Percentiles rank a stretch among this genome's conserved stretches.
These are phyloP conservation scores for Rhododendron kiyosumense DNA, from an alignment of 148 eudicot species.

Conservation along the genomic window DNA sequence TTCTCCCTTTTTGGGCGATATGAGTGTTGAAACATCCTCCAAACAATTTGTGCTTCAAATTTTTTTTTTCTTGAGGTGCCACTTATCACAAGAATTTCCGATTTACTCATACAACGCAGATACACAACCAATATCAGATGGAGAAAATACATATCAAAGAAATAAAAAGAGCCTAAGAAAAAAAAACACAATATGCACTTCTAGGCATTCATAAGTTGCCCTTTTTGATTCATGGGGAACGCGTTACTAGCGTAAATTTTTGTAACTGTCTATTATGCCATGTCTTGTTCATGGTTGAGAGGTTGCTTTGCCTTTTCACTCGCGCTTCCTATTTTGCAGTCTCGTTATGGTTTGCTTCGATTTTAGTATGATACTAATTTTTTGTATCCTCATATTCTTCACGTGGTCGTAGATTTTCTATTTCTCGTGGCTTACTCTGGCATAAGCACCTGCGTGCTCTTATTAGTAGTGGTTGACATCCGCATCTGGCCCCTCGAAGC, in stretches of 20 bases:
- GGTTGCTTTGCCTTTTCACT: background rate
- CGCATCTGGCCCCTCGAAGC: background rate
- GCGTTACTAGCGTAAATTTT: background rate
- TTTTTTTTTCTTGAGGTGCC: background rate
- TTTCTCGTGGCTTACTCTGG: background rate
- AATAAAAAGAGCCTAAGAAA: background rate
- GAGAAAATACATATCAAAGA: background rate
- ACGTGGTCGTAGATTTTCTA: background rate
- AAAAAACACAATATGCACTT: background rate
- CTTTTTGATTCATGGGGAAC: background rate
- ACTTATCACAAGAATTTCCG: background rate
- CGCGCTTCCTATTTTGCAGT: background rate
- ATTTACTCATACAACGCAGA: background rate
- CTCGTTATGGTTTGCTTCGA: background rate
- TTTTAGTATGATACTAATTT: background rate
- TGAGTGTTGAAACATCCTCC: background rate
- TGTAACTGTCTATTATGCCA: background rate
- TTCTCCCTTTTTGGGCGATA: background rate
- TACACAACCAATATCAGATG: background rate
- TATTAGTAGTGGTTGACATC: background rate
- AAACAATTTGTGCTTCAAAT: background rate
- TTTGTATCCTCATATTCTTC: background rate
- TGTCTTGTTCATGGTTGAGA: background rate
- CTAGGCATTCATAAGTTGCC: background rate
- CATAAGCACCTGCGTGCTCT: background rate